Evolutionary conservation across 179 eudicot genomes (phyloP).

Genomic region (Amaranthus tricolor): DNA sequence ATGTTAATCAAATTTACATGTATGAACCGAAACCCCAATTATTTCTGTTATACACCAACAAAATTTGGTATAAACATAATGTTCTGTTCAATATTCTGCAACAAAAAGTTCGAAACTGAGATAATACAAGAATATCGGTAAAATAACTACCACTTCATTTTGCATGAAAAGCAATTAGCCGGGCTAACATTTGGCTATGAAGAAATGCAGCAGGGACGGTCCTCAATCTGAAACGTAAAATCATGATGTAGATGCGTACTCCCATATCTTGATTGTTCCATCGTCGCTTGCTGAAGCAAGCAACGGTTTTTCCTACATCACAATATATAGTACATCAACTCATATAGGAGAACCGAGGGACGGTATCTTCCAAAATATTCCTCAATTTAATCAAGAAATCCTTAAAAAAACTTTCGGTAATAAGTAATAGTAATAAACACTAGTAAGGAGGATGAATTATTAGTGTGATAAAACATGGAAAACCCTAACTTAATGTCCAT

Average conservation of each 20-base stretch:
- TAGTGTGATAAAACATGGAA: too few species aligned
- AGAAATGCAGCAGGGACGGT: not conserved
- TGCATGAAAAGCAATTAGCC: not conserved
- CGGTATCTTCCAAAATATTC: not conserved
- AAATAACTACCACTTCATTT: not conserved
- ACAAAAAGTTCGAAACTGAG: not conserved
- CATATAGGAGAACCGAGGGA: not conserved
- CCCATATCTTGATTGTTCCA: conserved; percentile 61
- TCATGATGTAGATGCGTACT: conserved; percentile 26
- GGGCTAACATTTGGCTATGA: not conserved
- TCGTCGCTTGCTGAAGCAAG: conserved; percentile 66
- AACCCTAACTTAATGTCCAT: too few species aligned
- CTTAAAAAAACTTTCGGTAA: too few species aligned
- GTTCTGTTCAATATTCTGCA: not conserved
- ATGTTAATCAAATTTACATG: not conserved
- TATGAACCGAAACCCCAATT: not conserved
- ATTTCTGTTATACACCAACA: not conserved
- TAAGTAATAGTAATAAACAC: too few species aligned
- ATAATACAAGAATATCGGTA: conserved; percentile 1
- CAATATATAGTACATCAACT: not conserved
- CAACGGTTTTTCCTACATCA: conserved; percentile 36
- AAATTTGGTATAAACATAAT: not conserved
- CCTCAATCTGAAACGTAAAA: not conserved
- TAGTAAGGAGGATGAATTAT: too few species aligned
- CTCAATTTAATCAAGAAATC: not conserved